Evolutionary conservation across 1,284 basidiomycete genomes (phyloP), one percentile per base, ranked within the genome.

Genomic region (Cryptococcus sp.): DNA sequence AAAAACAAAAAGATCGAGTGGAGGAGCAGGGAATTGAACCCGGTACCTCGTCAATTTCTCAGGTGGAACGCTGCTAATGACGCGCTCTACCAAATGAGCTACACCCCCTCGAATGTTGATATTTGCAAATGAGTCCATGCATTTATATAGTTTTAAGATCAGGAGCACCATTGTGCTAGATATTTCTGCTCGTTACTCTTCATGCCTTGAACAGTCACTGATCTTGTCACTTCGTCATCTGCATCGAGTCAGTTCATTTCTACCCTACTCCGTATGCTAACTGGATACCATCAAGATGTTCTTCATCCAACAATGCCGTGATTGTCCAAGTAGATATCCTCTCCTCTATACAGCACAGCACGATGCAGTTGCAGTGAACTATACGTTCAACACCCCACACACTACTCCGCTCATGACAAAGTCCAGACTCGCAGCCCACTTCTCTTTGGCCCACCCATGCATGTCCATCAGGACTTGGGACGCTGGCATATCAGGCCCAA

Each of bases 41-140:
- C 61, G 51, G 61, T 57, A 62, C 61, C 61, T 62, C 53, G 57
- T 59, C 61, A 62, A 62, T 50, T 56, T 48, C 51, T 49, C n/a
- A 57, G 45, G 20, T 19, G 19, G 20, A 17, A 50, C 53, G 38
- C 41, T 56, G 59, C 64, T 60, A 56, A 66, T n/a, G 86, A 86
- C 19, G 90, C 90, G 39, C 91, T 91, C 82, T 96, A 97, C 48
- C 88, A 89, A 76, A 57, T 97, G 93, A n/a, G 96, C 84, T 50
- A 88, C 84, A 78, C 97, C 97, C 61, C 97, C 31, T 35, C 84
- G 45, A 51, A 45, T 53, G 16, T 47, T 23, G 46, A 47, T 53
- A 38, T 49, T 53, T 52, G 41, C 17, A 10, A 40, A 38, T 5
- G 7, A 22, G 10, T 47, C 5, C 1, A 2, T 7, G 20, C 27